Percentiles rank a stretch among this genome's conserved stretches.
These are phyloP conservation scores for Capronia epimyces DNA, from an alignment of 2,329 filamentous ascomycete species.

Conservation along the genomic window DNA sequence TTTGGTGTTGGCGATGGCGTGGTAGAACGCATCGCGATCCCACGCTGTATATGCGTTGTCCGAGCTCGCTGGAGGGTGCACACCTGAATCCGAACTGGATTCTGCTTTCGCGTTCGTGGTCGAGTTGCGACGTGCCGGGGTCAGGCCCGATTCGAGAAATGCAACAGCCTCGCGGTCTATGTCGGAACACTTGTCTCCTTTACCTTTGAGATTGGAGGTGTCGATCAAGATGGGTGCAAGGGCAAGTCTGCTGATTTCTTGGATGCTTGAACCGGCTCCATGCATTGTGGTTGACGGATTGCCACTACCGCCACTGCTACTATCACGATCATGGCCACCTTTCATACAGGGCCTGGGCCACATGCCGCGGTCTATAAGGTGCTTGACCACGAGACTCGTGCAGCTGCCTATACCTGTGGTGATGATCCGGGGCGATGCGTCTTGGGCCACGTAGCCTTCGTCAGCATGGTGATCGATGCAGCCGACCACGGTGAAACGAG, in stretches of 20 bases:
- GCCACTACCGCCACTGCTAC: not conserved
- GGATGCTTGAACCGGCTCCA: conserved; percentile 19
- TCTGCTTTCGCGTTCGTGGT: not conserved
- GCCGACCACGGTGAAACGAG: conserved; percentile 43
- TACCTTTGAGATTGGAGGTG: conserved; percentile 41
- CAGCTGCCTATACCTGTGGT: conserved; percentile 54
- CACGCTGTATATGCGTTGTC: not conserved
- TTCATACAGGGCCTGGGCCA: conserved; percentile 36
- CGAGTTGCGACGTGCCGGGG: not conserved
- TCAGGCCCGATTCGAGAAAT: conserved; percentile 50
- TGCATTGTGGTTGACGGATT: conserved; percentile 29
- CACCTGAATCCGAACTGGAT: not conserved
- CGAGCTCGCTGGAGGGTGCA: not conserved
- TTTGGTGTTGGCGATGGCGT: conserved; percentile 50
- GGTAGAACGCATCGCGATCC: conserved; percentile 45
- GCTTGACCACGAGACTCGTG: conserved; percentile 51
- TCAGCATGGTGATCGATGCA: conserved; percentile 61
- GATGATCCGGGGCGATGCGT: conserved; percentile 48
- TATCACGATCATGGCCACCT: no score
- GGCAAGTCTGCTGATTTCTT: conserved; percentile 42
- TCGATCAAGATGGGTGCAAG: conserved; percentile 43
- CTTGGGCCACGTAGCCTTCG: conserved; percentile 47
- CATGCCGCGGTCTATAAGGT: conserved; percentile 43
- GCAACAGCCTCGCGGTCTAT: conserved; percentile 45
- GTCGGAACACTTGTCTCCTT: conserved; percentile 42